Evolutionary conservation across 1,284 basidiomycete genomes (phyloP), one percentile per base, ranked within the genome.

Genomic region (Cutaneotrichosporon daszewskae): DNA sequence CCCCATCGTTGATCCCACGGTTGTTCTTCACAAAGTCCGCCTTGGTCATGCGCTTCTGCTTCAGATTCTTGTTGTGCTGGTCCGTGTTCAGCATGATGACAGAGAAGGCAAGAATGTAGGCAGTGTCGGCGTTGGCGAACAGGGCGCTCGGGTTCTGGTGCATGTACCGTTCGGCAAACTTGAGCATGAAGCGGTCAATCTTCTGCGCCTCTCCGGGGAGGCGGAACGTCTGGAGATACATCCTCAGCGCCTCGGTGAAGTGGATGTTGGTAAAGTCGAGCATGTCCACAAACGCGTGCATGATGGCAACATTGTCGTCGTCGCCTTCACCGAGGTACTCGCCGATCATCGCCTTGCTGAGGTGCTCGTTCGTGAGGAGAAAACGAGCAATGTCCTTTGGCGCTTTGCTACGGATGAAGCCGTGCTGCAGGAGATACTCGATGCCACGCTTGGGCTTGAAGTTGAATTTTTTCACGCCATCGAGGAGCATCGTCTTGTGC

Each of bases 171-270:
- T 95, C 91, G 5, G 92, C 91, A 62, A 95, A 97, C 69, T 97
- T 97, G 47, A 96, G 79, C 88, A 97, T 92, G 72, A 82, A 96
- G n/a, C 92, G 82, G 77, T 97, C 92, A 57, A 97, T 96, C 74
- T 96, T 96, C 70, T 97, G 92, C 1, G 89, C 76, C 71, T 97
- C 92, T 37, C 92, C 92, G 3, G 92, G 92, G 19, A 97, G 77
- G 45, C 92, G 84, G 79, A 96, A 96, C 1, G 89, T 80, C 68
- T 96, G 92, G 26, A 96, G 73, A 72, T 92, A 95, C 44, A 79
- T 67, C 32, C 92, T 80, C 35, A 97, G 73, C 1, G 91, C 90
- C 59, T 91, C 85, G 32, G 91, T 83, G 64, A 97, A 97, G 13
- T 76, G 72, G 53, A 83, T 72, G 49, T 82, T 80, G 36, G 78